Evolutionary conservation across 768 basidiomycete species (phyloP), one percentile per base, ranked within the genome.

Genomic region (Leccinellum albellum): DNA sequence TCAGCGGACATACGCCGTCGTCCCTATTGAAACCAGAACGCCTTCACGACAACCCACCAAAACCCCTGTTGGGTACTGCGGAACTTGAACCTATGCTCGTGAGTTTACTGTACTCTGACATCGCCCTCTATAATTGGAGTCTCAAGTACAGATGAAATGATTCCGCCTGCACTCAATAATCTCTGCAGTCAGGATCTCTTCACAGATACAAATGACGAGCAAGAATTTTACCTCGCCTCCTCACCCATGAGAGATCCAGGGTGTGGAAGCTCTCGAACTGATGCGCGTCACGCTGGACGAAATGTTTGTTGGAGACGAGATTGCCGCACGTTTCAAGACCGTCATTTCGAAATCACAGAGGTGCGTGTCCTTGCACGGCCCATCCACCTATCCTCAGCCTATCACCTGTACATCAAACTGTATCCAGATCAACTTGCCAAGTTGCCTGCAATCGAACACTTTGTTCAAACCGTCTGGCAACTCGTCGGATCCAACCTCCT

Each of bases 231-330:
- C 74, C 79, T 96, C 47, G 80, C 86, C 47, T 94, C 92, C 0
- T 84, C 91, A 2, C 83, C 89, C 2, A 90, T 94, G n/a, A 64
- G 95, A 98, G 70, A 79, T 96, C 15, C 81, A 83, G 24, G 94
- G 93, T 13, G 91, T 89, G 1, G 83, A 87, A 50, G 90, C 88
- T 0, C 83, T 98, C n/a, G 79, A 85, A 40, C 76, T 94, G 54
- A 95, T 97, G 89, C 83, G 88, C 3, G 74, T 79, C 3, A 89
- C 84, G 1, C 86, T 94, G 80, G 92, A 96, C 75, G 94, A 96
- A 70, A 79, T 86, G 28, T 95, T 94, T 78, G 82, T 95, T 40
- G 82, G 82, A 23, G 86, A 90, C 65, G 78, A 78, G 51, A 80
- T 83, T 8, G 86, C 87, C 47, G 33, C 15, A 14, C 15, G 33